phyloP scores from a whole-genome alignment of 2,329 filamentous ascomycete genomes.

The Nigrospora osmanthi region DNA sequence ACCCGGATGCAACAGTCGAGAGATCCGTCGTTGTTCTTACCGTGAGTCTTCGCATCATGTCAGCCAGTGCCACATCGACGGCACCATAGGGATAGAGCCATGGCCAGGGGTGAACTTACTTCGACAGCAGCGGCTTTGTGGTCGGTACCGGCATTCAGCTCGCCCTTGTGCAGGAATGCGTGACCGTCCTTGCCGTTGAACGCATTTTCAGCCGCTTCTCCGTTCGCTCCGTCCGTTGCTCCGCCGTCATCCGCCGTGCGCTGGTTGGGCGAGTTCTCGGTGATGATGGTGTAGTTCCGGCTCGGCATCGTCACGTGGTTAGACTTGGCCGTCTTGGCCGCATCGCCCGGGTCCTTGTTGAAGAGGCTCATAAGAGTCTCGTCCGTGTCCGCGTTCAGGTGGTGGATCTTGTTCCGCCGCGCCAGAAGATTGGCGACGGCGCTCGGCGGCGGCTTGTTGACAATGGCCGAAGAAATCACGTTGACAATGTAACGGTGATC shows the following conservation, averaged over 20 bases:
- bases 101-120: neutral
- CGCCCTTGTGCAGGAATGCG: constrained; percentile 65
- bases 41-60: constrained; percentile 25
- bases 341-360: constrained; percentile 74
- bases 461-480: constrained; percentile 87
- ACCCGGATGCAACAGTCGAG: constrained; percentile 82
- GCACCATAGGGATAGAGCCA: too few relatives aligned
- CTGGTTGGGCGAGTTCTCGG: constrained; percentile 70
- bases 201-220: constrained; percentile 8
- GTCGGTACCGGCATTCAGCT: constrained; percentile 67
- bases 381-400: constrained; percentile 66
- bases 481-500: constrained; percentile 96
- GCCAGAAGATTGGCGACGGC: constrained; percentile 87
- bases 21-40: constrained; percentile 48
- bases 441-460: constrained; percentile 85
- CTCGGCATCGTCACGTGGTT: constrained; percentile 89
- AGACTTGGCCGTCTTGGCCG: constrained; percentile 62
- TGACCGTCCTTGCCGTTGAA: constrained; percentile 57
- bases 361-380: constrained; percentile 94
- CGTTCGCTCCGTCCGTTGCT: constrained; percentile 6
- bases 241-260: constrained; percentile 6
- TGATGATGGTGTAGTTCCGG: constrained; percentile 86
- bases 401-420: constrained; percentile 76
- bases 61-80: too few relatives aligned
- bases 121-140: constrained; percentile 63